Percentiles rank a stretch among this genome's conserved stretches.
Evolutionary conservation across 1,284 basidiomycete genomes (phyloP).

Genomic region (Ganoderma resinaceum): DNA sequence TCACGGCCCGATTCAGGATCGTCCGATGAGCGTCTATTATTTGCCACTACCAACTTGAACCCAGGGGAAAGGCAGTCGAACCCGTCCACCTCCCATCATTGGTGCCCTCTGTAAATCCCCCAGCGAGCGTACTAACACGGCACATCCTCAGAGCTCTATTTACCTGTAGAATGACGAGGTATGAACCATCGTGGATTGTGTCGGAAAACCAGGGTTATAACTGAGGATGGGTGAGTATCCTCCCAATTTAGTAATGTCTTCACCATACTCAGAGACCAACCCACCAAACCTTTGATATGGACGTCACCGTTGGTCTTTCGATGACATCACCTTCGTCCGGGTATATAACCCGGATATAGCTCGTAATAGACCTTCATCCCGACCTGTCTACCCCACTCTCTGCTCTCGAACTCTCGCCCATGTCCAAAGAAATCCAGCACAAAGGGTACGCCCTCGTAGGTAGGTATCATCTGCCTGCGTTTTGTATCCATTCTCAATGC

Average conservation of each 20-base stretch:
- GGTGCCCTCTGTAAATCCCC: not conserved
- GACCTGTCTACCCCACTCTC: not conserved
- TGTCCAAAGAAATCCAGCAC: conserved; percentile 20
- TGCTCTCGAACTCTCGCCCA: not conserved
- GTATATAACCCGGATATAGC: not conserved
- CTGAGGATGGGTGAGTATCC: not conserved
- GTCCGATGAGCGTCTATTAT: too few species aligned
- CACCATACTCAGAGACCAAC: not conserved
- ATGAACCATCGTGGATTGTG: not conserved
- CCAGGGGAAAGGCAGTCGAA: too few species aligned
- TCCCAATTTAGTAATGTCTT: not conserved
- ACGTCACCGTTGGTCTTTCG: not conserved
- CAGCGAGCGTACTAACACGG: not conserved
- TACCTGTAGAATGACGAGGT: not conserved
- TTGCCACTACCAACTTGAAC: too few species aligned
- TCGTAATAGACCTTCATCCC: not conserved
- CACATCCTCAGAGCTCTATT: not conserved
- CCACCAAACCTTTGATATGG: not conserved
- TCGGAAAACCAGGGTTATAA: not conserved
- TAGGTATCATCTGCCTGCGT: conserved; percentile 9
- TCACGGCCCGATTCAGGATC: too few species aligned
- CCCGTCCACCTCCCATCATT: not conserved
- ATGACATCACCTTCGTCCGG: not conserved
- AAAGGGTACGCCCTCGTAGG: conserved; percentile 33
- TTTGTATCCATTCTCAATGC: not conserved